phyloP scores from a whole-genome alignment of 2,329 filamentous ascomycete species.

The Bimuria novae-zelandiae region DNA sequence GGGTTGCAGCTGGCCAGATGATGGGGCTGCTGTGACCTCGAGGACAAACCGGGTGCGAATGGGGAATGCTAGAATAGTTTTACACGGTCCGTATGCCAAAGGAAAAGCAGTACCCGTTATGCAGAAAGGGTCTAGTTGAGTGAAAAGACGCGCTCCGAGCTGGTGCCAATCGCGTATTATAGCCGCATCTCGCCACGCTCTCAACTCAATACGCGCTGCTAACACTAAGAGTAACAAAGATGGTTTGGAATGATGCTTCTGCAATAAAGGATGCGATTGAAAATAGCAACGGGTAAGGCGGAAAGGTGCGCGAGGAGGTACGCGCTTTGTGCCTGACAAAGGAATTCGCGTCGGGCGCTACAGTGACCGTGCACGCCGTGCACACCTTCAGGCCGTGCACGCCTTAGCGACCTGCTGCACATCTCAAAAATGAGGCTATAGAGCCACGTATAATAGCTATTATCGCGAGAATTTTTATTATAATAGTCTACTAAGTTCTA shows the following conservation, averaged over 20 bases:
- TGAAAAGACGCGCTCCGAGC: background rate
- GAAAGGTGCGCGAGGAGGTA: background rate
- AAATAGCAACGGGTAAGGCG: background rate
- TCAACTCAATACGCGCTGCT: background rate
- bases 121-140: background rate
- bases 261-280: background rate
- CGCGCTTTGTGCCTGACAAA: slow-evolving; percentile 5
- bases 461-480: no score
- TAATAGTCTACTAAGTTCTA: no score
- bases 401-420: no score
- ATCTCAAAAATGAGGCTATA: no score
- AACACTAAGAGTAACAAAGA: background rate
- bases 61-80: no score
- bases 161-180: no score
- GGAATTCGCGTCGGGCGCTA: slow-evolving; percentile 29
- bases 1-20: background rate
- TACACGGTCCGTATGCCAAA: background rate
- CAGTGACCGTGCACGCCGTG: no score
- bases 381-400: no score
- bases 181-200: no score
- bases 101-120: background rate
- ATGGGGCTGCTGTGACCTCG: background rate
- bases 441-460: no score
- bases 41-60: background rate
- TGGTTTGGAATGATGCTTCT: background rate